Evolutionary conservation across 345 rosid species (phyloP).

Genomic region (Noccaea bulbosa): DNA sequence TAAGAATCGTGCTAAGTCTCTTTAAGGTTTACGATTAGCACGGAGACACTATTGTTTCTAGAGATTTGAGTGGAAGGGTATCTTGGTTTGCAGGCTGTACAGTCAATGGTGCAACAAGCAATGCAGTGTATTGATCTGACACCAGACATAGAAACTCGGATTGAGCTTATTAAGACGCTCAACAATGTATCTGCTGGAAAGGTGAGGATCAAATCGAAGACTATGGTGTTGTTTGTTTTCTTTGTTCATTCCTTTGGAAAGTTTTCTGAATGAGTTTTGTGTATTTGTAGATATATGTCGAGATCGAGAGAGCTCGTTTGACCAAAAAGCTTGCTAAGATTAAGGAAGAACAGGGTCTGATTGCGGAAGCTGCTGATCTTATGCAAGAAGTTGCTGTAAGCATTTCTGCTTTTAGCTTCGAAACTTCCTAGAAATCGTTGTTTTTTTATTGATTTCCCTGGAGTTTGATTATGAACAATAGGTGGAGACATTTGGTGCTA

Average conservation of each 20-base stretch:
- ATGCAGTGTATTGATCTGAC: constrained; percentile 87
- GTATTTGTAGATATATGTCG: constrained; percentile 60
- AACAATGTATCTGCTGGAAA: constrained; percentile 91
- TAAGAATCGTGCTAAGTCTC: neutral
- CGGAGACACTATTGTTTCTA: neutral
- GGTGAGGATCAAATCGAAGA: constrained; percentile 46
- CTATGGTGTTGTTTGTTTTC: constrained; percentile 12
- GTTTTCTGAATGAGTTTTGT: constrained; percentile 7
- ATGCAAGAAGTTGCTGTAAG: constrained; percentile 99
- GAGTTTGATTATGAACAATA: constrained; percentile 32
- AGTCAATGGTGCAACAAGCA: constrained; percentile 93
- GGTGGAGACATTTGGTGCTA: constrained; percentile 98
- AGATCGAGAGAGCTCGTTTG: constrained; percentile 90
- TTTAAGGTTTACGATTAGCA: neutral
- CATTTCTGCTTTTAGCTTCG: constrained; percentile 14
- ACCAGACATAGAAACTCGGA: constrained; percentile 76
- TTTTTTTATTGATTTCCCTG: neutral
- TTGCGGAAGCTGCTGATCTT: constrained; percentile 96
- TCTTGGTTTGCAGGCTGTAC: constrained; percentile 60
- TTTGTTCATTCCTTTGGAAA: neutral
- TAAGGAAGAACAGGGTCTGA: constrained; percentile 83
- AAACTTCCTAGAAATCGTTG: neutral
- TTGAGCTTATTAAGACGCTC: constrained; percentile 78
- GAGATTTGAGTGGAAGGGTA: neutral
- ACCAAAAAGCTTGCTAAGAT: constrained; percentile 88